A percentile compares a stretch with the other conserved stretches of the same genome.
Conservation (phyloP, 441 rosid species). For the Bocquillonia castaneifolia region DNA sequence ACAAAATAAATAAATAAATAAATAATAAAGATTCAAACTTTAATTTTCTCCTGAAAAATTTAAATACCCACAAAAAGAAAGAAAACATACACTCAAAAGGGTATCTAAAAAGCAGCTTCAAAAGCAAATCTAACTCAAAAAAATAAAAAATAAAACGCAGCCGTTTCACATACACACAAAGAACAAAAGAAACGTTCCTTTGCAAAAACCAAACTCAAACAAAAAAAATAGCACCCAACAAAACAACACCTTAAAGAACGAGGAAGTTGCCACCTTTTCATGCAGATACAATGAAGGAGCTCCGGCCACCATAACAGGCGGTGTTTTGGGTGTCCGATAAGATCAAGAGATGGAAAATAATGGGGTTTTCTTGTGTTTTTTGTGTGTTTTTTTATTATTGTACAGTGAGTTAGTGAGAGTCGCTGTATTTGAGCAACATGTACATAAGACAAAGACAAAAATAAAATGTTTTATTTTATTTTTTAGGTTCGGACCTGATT, state of each 20-base stretch:
- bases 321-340: neutral
- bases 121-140: neutral
- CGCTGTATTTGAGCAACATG: constrained; percentile 19
- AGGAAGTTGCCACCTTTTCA: neutral
- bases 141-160: neutral
- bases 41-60: constrained; percentile 3
- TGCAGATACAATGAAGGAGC: neutral
- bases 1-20: neutral
- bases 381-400: neutral
- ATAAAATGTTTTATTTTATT: neutral
- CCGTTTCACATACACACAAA: neutral
- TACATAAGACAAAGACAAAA: constrained; percentile 18
- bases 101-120: neutral
- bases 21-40: constrained; percentile 23
- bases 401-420: neutral
- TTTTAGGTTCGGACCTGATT: constrained; percentile 15
- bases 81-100: neutral
- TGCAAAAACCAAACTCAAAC: neutral
- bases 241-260: neutral
- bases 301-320: constrained; percentile 10
- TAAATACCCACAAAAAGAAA: neutral
- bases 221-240: neutral
- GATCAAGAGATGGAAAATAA: constrained; percentile 25
- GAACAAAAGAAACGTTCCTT: neutral
- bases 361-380: constrained; percentile 8